A percentile compares a stretch with the other conserved stretches of the same genome.
Evolutionary conservation across 495 filamentous ascomycete genomes (phyloP).

Genomic region (Aspergillus avenaceus): DNA sequence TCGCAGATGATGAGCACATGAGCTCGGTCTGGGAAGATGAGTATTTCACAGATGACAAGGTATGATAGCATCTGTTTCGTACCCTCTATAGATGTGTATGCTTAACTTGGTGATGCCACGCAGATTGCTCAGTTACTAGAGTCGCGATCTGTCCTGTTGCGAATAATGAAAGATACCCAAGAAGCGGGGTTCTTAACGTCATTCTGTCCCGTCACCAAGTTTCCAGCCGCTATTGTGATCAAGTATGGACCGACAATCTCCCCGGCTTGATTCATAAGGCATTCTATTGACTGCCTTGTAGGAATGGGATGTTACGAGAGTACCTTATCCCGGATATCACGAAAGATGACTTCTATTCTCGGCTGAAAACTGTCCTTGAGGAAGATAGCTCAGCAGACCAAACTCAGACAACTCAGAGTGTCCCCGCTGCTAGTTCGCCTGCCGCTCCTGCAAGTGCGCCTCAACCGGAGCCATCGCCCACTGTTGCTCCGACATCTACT

Average conservation of each 20-base stretch:
- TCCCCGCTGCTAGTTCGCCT: background rate
- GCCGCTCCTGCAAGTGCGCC: background rate
- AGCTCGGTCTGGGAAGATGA: constrained; percentile 73
- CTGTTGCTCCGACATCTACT: constrained; percentile 10
- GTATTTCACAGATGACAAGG: constrained; percentile 56
- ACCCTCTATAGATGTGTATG: background rate
- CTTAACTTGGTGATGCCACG: background rate
- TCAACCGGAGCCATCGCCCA: background rate
- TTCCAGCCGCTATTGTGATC: constrained; percentile 75
- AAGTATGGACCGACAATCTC: constrained; percentile 43
- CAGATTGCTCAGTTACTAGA: constrained; percentile 47
- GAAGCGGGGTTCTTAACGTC: constrained; percentile 79
- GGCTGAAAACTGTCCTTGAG: constrained; percentile 40
- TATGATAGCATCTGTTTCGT: background rate
- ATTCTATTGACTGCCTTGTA: constrained; percentile 21
- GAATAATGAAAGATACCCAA: constrained; percentile 62
- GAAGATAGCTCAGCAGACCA: constrained; percentile 1
- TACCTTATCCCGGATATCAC: constrained; percentile 57
- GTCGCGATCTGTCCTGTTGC: constrained; percentile 59
- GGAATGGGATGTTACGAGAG: constrained; percentile 59
- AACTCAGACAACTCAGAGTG: background rate
- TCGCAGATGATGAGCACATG: constrained; percentile 59
- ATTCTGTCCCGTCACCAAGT: constrained; percentile 69
- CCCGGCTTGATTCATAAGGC: background rate
- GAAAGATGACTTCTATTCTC: constrained; percentile 53